Base-by-base conservation (phyloP, 2,329 filamentous ascomycete genomes). In the Zymoseptoria ardabiliae region DNA sequence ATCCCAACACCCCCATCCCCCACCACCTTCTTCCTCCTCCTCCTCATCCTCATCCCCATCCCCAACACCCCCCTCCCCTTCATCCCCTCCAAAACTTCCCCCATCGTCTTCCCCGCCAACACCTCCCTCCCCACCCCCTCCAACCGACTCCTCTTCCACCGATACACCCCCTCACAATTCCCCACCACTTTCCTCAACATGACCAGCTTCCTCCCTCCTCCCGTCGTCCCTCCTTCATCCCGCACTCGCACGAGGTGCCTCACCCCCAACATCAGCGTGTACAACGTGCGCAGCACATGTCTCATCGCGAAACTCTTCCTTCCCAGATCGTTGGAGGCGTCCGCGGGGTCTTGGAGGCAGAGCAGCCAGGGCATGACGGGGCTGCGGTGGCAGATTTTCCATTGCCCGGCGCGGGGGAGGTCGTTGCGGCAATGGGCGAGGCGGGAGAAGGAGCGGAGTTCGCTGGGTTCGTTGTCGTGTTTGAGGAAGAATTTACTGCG, bases 291-390 rank as follows among this genome's bases (percentile, higher is more conserved):
- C 60, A 80, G 75, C 17, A 85, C 66, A 59, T 84, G 78, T 59
- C 76, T 76, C 61, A 82, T 80, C 13, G 75, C 75, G 57, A 76
- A 72, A 51, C 73, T 76, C 56, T 77, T 77, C 50, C 73, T 71
- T 35, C 84, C 84, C 0, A 86, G 74, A 66, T 87, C 81, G 67
- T 84, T 85, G 66, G 76, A 75, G 20, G 77, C 75, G 66, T 85
- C 78, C 7, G 81, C 80, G 0, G 84, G 84, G 65, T 87, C 83
- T 69, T 85, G 82, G 13, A 87, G 73, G 60, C 75, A 81, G 54
- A 86, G 73, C 54, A 81, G 71, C 57, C 75, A 73, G 11, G 64
- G 73, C 63, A 69, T 75, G 65, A 48, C 65, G 67, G 59, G 66
- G 61, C 60, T 73, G 21, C 67, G 64, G 35, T 67, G 71, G 11